A percentile compares a stretch with the other conserved stretches of the same genome.
phyloP scores from a whole-genome alignment of 805 yeast species.

The Wickerhamomyces alni region DNA sequence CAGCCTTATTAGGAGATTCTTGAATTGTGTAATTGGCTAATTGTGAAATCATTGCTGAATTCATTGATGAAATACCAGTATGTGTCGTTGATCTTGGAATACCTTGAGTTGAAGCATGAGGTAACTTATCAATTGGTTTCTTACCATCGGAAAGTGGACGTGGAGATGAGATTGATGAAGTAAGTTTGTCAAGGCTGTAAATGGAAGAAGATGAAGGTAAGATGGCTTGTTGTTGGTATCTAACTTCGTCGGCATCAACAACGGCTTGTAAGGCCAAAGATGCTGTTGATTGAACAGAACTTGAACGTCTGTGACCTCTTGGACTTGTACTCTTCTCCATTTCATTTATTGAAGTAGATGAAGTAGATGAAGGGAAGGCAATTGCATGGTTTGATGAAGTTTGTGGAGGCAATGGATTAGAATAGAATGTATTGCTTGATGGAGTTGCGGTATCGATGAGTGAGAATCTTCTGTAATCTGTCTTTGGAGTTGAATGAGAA shows the following conservation, averaged over 20 bases:
- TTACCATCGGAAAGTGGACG: conserved; percentile 13
- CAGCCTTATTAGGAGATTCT: conserved; percentile 11
- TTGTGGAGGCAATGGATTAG: conserved; percentile 61
- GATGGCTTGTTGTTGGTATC: conserved; percentile 10
- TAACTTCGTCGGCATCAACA: conserved; percentile 51
- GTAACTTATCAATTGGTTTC: conserved; percentile 6
- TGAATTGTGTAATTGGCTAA: conserved; percentile 15
- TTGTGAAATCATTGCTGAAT: conserved; percentile 4
- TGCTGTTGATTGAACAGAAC: conserved; percentile 43
- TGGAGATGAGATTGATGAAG: background rate
- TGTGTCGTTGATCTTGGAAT: conserved; percentile 32
- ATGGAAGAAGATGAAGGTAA: conserved; percentile 15
- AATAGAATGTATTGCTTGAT: conserved; percentile 33
- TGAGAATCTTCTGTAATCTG: conserved; percentile 32
- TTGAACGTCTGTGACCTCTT: conserved; percentile 30
- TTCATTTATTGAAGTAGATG: conserved; percentile 24
- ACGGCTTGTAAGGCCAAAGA: conserved; percentile 68
- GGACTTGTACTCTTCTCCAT: conserved; percentile 14
- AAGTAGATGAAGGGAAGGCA: conserved; percentile 37
- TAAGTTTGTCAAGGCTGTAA: conserved; percentile 13
- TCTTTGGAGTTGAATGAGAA: conserved; percentile 7
- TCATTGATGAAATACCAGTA: conserved; percentile 21
- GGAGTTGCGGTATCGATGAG: conserved; percentile 37
- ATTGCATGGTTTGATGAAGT: conserved; percentile 59
- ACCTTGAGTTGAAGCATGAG: conserved; percentile 8